Percentiles rank a stretch among this genome's conserved stretches.
Conservation (phyloP, 2,329 filamentous ascomycete genomes). For the Trichophyton mentagrophytes region DNA sequence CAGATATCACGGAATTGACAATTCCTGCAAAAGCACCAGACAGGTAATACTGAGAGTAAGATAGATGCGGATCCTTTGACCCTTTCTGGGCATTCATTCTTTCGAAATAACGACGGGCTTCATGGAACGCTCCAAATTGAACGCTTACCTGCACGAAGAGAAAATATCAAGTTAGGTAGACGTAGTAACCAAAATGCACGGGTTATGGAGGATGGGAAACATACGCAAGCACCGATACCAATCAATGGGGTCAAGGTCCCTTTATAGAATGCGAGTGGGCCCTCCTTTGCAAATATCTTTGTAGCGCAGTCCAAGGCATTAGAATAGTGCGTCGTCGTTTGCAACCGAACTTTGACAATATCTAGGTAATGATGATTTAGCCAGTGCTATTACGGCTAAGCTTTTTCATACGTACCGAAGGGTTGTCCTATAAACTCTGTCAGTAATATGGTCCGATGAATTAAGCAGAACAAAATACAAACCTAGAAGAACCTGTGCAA, state of each 20-base stretch:
- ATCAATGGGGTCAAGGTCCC: conserved; percentile 88
- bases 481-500: conserved; percentile 92
- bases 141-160: conserved; percentile 50
- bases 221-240: conserved; percentile 87
- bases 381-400: background rate
- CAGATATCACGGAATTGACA: conserved; percentile 75
- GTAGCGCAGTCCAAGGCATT: conserved; percentile 68
- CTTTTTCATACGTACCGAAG: conserved; percentile 39
- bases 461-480: conserved; percentile 27
- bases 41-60: conserved; percentile 76
- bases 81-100: conserved; percentile 47
- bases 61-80: conserved; percentile 40
- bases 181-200: background rate
- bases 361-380: conserved; percentile 37
- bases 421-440: conserved; percentile 42
- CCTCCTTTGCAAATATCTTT: conserved; percentile 78
- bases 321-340: conserved; percentile 72
- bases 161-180: background rate
- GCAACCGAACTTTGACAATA: conserved; percentile 94
- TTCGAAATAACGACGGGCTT: conserved; percentile 77
- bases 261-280: conserved; percentile 90
- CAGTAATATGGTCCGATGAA: background rate
- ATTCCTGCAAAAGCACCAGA: conserved; percentile 86
- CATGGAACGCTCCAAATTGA: conserved; percentile 95
- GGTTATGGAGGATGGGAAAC: conserved; percentile 12